These are phyloP conservation scores for Amoeboaphelidium protococcarum DNA, from an alignment of 371 early-diverging fungal species.

Conservation along the genomic window DNA sequence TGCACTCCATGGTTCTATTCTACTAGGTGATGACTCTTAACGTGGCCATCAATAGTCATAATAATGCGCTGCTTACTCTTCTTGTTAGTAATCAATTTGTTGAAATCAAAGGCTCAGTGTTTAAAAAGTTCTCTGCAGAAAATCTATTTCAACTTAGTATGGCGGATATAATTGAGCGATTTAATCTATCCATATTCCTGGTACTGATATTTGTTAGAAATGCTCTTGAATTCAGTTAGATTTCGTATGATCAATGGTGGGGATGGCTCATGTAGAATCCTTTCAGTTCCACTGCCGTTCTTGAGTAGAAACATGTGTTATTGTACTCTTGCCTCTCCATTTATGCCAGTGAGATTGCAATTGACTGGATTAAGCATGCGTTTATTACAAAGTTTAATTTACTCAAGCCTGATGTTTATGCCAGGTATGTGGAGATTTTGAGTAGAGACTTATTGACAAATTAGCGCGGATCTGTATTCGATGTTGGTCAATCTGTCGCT, in stretches of 20 bases:
- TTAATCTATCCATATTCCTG: slow-evolving; percentile 61
- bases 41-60: slow-evolving; percentile 81
- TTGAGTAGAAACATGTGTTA: no score
- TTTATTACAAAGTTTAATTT: slow-evolving; percentile 91
- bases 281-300: no score
- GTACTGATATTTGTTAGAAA: slow-evolving; percentile 65
- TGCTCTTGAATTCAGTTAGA: slow-evolving; percentile 32
- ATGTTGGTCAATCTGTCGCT: no score
- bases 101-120: slow-evolving; percentile 86
- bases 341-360: slow-evolving; percentile 58
- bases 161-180: slow-evolving; percentile 80
- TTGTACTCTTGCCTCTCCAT: slow-evolving; percentile 57
- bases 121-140: slow-evolving; percentile 82
- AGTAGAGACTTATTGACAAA: no score
- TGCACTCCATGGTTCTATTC: slow-evolving; percentile 68
- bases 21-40: slow-evolving; percentile 85
- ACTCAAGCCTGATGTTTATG: slow-evolving; percentile 62
- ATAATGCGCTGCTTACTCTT: slow-evolving; percentile 66
- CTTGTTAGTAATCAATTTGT: slow-evolving; percentile 90
- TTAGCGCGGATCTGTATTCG: no score
- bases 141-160: slow-evolving; percentile 81
- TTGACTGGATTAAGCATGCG: slow-evolving; percentile 94
- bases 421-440: no score
- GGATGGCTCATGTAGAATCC: no score
- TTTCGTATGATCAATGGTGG: no score